Conservation (phyloP, 2,329 filamentous ascomycete species). For the Aureobasidium sp. region DNA sequence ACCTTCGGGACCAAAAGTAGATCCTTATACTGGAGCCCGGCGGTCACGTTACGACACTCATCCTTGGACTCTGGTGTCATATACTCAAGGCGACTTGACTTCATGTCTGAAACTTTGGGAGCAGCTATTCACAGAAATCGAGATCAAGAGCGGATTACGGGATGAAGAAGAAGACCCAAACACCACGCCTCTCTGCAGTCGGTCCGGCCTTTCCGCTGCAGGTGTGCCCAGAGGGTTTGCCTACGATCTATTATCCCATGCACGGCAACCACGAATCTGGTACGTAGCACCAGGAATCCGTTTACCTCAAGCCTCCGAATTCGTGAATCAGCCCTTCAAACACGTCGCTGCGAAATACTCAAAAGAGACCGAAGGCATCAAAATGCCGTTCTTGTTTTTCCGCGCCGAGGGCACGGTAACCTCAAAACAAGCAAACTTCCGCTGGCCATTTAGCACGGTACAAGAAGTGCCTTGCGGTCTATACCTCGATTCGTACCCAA, state of each 20-base stretch:
- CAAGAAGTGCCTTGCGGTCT: slow-evolving; percentile 29
- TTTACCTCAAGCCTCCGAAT: slow-evolving; percentile 28
- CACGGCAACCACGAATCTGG: slow-evolving; percentile 25
- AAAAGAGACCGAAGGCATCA: slow-evolving; percentile 27
- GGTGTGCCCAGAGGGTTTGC: slow-evolving; percentile 27
- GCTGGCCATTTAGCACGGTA: slow-evolving; percentile 28
- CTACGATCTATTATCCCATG: slow-evolving; percentile 26
- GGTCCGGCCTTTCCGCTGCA: slow-evolving; percentile 25
- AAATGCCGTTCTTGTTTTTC: slow-evolving; percentile 29
- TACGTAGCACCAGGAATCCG: slow-evolving; percentile 28
- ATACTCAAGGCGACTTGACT: slow-evolving; percentile 26
- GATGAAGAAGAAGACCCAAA: slow-evolving; percentile 21
- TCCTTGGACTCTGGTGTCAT: slow-evolving; percentile 29
- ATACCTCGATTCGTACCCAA: slow-evolving; percentile 29
- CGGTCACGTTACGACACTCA: slow-evolving; percentile 21
- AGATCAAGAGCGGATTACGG: slow-evolving; percentile 22
- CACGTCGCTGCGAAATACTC: slow-evolving; percentile 24
- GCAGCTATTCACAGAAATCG: slow-evolving; percentile 24
- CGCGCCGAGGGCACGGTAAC: slow-evolving; percentile 25
- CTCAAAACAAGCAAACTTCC: slow-evolving; percentile 29
- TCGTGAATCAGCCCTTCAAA: slow-evolving; percentile 29
- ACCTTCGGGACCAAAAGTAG: slow-evolving; percentile 12
- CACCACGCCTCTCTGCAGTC: slow-evolving; percentile 23
- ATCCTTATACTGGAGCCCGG: slow-evolving; percentile 16
- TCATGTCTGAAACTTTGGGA: slow-evolving; percentile 26